Conservation (phyloP, 2,329 filamentous ascomycete genomes). For the Byssoonygena ceratinophila region DNA sequence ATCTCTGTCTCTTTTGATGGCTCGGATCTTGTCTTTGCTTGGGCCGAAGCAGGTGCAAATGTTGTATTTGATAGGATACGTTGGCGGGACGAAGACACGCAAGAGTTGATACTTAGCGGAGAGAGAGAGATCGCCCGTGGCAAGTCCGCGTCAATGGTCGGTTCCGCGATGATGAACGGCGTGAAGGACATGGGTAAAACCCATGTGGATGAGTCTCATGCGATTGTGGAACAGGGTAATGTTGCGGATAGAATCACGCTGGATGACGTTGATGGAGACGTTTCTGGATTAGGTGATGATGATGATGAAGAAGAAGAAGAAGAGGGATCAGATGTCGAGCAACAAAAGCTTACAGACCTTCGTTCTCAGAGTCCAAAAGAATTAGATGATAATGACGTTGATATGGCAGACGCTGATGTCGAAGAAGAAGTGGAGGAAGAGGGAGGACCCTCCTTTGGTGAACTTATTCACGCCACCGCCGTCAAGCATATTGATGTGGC, state of each 20-base stretch:
- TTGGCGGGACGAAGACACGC: constrained; percentile 38
- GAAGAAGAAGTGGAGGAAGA: constrained; percentile 35
- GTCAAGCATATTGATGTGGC: constrained; percentile 65
- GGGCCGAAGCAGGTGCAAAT: constrained; percentile 42
- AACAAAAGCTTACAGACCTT: not conserved
- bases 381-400: constrained; percentile 24
- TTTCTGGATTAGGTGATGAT: constrained; percentile 23
- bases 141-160: constrained; percentile 35
- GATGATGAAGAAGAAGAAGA: too few species aligned
- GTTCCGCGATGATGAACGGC: constrained; percentile 44
- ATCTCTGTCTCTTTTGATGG: constrained; percentile 38
- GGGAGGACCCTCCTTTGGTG: constrained; percentile 67
- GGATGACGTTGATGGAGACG: constrained; percentile 25
- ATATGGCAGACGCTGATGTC: constrained; percentile 32
- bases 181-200: constrained; percentile 41
- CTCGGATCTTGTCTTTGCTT: constrained; percentile 38
- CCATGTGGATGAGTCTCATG: constrained; percentile 48
- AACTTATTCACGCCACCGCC: constrained; percentile 61
- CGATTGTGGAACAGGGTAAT: constrained; percentile 43
- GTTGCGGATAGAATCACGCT: constrained; percentile 34
- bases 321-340: constrained; percentile 14
- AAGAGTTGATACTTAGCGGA: constrained; percentile 37
- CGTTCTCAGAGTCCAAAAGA: constrained; percentile 3
- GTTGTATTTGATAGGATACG: constrained; percentile 41
- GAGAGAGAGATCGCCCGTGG: constrained; percentile 36